Conservation (phyloP, 148 eudicot species). For the Nepenthes mirabilis region DNA sequence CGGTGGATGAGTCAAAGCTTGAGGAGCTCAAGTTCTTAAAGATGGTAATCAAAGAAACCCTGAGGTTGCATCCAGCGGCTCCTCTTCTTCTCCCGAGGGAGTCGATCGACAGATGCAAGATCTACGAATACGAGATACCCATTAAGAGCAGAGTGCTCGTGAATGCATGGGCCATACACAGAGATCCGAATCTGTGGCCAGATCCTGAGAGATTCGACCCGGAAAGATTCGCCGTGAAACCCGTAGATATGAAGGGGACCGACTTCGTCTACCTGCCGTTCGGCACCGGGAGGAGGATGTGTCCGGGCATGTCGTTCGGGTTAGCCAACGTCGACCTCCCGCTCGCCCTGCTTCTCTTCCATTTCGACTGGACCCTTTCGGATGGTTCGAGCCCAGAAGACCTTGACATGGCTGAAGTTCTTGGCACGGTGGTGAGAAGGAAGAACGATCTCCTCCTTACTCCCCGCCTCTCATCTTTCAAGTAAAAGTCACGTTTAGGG, state of each 20-base stretch:
- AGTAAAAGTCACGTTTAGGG: no score
- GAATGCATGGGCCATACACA: conserved; percentile 11
- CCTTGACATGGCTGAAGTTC: background rate
- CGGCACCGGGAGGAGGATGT: conserved; percentile 20
- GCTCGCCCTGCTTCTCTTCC: background rate
- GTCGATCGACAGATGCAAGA: conserved; percentile 2
- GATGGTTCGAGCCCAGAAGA: background rate
- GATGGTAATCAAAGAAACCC: conserved; percentile 12
- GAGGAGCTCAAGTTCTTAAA: conserved; percentile 4
- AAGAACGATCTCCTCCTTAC: background rate
- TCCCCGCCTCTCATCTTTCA: no score
- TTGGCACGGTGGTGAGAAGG: background rate
- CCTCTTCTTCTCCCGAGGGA: conserved; percentile 9
- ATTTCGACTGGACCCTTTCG: background rate
- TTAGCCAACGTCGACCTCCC: background rate
- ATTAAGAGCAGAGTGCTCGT: conserved; percentile 6
- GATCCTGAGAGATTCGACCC: conserved; percentile 20
- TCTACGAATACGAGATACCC: conserved; percentile 10
- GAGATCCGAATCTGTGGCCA: conserved; percentile 24
- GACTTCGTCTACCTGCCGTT: conserved; percentile 22
- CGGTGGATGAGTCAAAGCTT: conserved; percentile 5
- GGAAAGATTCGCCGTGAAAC: conserved; percentile 18
- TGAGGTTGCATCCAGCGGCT: conserved; percentile 7
- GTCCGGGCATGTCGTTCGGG: conserved; percentile 16
- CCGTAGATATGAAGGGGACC: conserved; percentile 9